Evolutionary conservation across 116 monocot species (phyloP), one percentile per base, ranked within the genome.

Genomic region (Trichopus zeylanicus): DNA sequence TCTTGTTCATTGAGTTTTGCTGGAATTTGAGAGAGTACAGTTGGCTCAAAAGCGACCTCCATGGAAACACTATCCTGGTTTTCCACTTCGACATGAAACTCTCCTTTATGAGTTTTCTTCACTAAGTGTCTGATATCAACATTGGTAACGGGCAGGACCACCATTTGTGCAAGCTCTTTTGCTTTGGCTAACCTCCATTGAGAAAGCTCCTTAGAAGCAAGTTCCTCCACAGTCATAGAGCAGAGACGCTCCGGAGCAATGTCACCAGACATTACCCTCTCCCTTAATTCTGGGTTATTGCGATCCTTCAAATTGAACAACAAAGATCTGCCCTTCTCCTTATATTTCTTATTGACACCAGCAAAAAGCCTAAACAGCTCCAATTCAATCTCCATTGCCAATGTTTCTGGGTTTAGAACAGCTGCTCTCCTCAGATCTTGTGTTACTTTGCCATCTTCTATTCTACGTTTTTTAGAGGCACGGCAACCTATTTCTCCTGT

Each of bases 341-440:
- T 98, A 60, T 98, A 98, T 65, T 98, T 98, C 73, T 98, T 98
- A 64, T 91, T 98, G 56, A 98, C 98, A 60, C 91, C 91, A 18
- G 78, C 87, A 65, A 79, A 88, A 29, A 91, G 71, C 31, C 60
- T 82, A 65, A 98, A 98, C 5, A 98, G 70, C 57, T 98, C 98
- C 27, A 72, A 76, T 80, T 98, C 98, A 73, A 98, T 91, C 67
- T 64, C 62, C 20, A 58, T 58, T 16, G 91, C 81, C 65, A 98
- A 76, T 38, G 6, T 54, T 60, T 80, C 73, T 30, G 59, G 65
- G 29, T 53, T 65, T 62, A 60, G 69, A 63, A 27, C 15, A 8
- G 26, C 2, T 54, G n/a, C 19, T 18, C 64, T 62, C 34, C 48
- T 51, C 11, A 7, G 26, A 46, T 66, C 56, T 23, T 23, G 31